These are phyloP conservation scores for Amanita subjunquillea DNA, from an alignment of 768 basidiomycete genomes.

Conservation along the genomic window DNA sequence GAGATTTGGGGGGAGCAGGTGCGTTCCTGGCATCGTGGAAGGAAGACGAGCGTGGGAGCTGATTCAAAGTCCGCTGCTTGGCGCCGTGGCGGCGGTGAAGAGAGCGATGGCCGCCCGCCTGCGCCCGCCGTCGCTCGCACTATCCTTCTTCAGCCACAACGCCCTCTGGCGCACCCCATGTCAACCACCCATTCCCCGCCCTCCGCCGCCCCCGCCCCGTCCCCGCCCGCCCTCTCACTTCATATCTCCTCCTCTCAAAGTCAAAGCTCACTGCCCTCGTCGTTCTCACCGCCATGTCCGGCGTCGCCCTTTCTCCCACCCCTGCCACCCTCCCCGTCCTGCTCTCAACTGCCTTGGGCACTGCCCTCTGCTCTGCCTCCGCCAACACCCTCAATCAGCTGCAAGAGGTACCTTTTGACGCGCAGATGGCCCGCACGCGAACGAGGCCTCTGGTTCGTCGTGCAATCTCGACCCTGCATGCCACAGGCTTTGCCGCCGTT, in stretches of 20 bases:
- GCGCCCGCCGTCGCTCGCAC: constrained; percentile 22
- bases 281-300: constrained; percentile 83
- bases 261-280: constrained; percentile 74
- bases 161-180: constrained; percentile 29
- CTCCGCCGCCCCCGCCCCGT: constrained; percentile 15
- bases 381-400: constrained; percentile 95
- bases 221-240: constrained; percentile 39
- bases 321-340: constrained; percentile 78
- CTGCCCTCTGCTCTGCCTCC: constrained; percentile 82
- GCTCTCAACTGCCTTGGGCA: constrained; percentile 81
- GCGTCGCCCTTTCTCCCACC: constrained; percentile 86
- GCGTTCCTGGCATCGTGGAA: constrained; percentile 54
- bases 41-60: constrained; percentile 6
- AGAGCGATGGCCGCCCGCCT: constrained; percentile 5
- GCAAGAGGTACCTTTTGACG: constrained; percentile 91
- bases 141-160: constrained; percentile 58
- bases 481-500: constrained; percentile 61
- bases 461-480: constrained; percentile 80
- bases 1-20: constrained; percentile 89
- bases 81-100: not conserved
- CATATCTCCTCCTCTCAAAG: constrained; percentile 82
- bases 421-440: constrained; percentile 91
- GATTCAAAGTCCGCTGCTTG: not conserved
- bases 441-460: constrained; percentile 78
- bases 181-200: constrained; percentile 7